Evolutionary conservation across 1,284 basidiomycete species (phyloP).

Genomic region (Ceraceosorus bombacis): DNA sequence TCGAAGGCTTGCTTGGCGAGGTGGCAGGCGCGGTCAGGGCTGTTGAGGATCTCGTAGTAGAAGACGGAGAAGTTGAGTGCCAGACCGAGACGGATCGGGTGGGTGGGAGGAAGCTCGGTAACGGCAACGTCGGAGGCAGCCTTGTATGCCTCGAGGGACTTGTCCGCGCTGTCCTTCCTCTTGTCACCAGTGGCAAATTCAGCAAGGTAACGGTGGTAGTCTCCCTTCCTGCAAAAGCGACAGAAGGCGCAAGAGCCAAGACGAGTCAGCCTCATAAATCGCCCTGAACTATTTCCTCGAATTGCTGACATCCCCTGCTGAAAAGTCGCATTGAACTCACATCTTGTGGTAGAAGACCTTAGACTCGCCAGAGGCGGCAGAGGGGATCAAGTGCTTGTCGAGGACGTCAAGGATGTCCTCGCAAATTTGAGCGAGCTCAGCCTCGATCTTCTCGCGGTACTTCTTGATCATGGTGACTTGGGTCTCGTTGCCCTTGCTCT

Average conservation of each 20-base stretch:
- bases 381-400: slow-evolving; percentile 98
- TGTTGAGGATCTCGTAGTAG: slow-evolving; percentile 99
- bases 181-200: slow-evolving; percentile 99
- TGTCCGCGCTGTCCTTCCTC: slow-evolving; percentile 96
- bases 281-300: background rate
- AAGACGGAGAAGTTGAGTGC: slow-evolving; percentile 99
- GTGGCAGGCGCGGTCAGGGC: slow-evolving; percentile 96
- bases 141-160: slow-evolving; percentile 99
- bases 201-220: slow-evolving; percentile 99
- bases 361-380: slow-evolving; percentile 92
- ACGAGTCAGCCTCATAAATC: background rate
- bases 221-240: slow-evolving; percentile 75
- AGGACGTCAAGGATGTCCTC: slow-evolving; percentile 98
- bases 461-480: slow-evolving; percentile 98
- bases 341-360: slow-evolving; percentile 99
- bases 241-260: background rate
- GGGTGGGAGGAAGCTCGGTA: slow-evolving; percentile 94
- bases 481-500: slow-evolving; percentile 95
- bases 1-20: slow-evolving; percentile 99
- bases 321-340: slow-evolving; percentile 56
- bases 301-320: background rate
- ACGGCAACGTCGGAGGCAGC: slow-evolving; percentile 96
- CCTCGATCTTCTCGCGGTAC: slow-evolving; percentile 91
- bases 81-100: slow-evolving; percentile 97
- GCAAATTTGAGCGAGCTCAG: slow-evolving; percentile 96